Evolutionary conservation across 2,329 filamentous ascomycete species (phyloP).

Genomic region (Apiospora sp.): DNA sequence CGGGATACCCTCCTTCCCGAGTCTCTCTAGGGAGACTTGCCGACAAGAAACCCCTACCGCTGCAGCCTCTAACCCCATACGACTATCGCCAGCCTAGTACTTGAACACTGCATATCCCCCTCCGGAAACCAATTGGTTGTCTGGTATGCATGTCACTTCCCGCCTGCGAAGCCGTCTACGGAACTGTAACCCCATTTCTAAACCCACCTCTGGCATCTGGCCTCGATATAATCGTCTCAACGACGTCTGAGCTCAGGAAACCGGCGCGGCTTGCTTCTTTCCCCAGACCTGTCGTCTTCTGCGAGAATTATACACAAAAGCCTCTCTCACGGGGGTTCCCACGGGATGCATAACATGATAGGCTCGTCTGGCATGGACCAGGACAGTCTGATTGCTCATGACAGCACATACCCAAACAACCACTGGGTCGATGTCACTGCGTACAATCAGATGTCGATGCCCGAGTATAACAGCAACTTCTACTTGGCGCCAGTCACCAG

Average conservation of each 20-base stretch:
- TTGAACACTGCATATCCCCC: constrained; percentile 27
- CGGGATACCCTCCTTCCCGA: constrained; percentile 12
- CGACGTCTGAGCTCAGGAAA: constrained; percentile 10
- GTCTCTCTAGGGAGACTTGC: constrained; percentile 15
- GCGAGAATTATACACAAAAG: background rate
- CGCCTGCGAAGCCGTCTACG: constrained; percentile 45
- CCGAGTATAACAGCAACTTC: constrained; percentile 71
- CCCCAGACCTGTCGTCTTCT: constrained; percentile 1
- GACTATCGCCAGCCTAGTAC: constrained; percentile 33
- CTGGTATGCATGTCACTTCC: constrained; percentile 57
- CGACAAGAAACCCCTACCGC: constrained; percentile 5
- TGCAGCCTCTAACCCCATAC: constrained; percentile 40
- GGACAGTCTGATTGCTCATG: constrained; percentile 54
- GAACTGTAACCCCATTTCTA: constrained; percentile 2
- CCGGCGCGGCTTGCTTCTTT: background rate
- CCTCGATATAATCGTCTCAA: constrained; percentile 17
- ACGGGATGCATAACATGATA: constrained; percentile 56
- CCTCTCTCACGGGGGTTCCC: constrained; percentile 9
- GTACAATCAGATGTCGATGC: constrained; percentile 74
- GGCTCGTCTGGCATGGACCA: constrained; percentile 55
- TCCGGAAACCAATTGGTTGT: constrained; percentile 50
- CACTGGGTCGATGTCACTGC: constrained; percentile 65
- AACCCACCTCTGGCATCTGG: constrained; percentile 10
- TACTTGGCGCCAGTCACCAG: constrained; percentile 61
- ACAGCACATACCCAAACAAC: constrained; percentile 53